Evolutionary conservation across 2,329 filamentous ascomycete species (phyloP).

Genomic region (Canariomyces notabilis): DNA sequence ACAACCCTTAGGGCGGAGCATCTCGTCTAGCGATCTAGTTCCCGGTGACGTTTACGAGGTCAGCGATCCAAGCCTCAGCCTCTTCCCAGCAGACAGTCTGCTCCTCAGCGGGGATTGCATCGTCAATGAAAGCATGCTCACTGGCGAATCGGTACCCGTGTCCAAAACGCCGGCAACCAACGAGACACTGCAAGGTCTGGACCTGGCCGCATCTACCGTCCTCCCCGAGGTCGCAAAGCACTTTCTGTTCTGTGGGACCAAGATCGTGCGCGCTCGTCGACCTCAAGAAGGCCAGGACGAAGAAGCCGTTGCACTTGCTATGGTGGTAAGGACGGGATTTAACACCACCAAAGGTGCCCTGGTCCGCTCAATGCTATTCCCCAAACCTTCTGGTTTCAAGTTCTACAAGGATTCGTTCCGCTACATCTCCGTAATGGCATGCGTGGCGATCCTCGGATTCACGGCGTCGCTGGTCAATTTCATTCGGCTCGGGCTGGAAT

Average conservation of each 20-base stretch:
- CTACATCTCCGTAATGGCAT: slow-evolving; percentile 94
- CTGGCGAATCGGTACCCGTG: slow-evolving; percentile 93
- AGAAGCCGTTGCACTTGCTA: slow-evolving; percentile 83
- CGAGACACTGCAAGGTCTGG: slow-evolving; percentile 68
- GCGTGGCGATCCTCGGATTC: slow-evolving; percentile 81
- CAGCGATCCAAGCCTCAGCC: slow-evolving; percentile 81
- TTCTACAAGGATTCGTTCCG: slow-evolving; percentile 97
- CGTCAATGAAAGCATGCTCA: slow-evolving; percentile 99
- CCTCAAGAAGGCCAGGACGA: slow-evolving; percentile 82
- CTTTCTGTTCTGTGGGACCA: slow-evolving; percentile 92
- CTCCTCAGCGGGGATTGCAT: slow-evolving; percentile 93
- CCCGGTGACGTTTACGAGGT: slow-evolving; percentile 96
- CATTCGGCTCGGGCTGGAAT: slow-evolving; percentile 72
- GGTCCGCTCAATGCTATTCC: slow-evolving; percentile 96
- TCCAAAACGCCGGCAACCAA: slow-evolving; percentile 84
- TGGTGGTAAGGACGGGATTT: slow-evolving; percentile 92
- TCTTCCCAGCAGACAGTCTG: slow-evolving; percentile 89
- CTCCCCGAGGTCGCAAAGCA: slow-evolving; percentile 79
- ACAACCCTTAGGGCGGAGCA: slow-evolving; percentile 58
- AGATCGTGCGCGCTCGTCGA: slow-evolving; percentile 82
- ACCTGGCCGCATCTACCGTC: slow-evolving; percentile 75
- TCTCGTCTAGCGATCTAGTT: slow-evolving; percentile 81
- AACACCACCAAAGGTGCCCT: slow-evolving; percentile 95
- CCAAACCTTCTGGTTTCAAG: slow-evolving; percentile 96
- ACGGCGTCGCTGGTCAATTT: slow-evolving; percentile 91